Base-by-base conservation (phyloP, 225 moss, liverwort and hornwort genomes). In the Rhytidiadelphus loreus region DNA sequence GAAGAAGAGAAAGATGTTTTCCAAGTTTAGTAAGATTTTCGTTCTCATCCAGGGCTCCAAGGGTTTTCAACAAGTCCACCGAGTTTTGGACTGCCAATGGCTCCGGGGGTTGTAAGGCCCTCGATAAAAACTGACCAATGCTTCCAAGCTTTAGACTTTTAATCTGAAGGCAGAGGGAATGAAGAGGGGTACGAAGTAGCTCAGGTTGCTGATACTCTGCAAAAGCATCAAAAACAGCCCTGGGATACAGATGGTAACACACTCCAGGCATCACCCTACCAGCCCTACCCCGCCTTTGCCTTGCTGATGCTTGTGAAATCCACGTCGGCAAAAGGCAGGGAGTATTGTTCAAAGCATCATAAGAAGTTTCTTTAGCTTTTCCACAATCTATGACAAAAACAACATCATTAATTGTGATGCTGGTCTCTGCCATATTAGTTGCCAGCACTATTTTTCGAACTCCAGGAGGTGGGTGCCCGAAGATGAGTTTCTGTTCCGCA, bases 371-470 rank as follows among this genome's bases (percentile, higher is more conserved):
- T 86, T 99, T 99, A 53, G 97, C 97, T 91, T 99, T 99, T 74
- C 99, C 99, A 90, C 96, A 95, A 88, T 99, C 99, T 87, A 99
- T 83, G 80, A 99, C 99, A 79, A 95, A 99, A 81, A 99, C 99
- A 43, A 96, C 96, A 86, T 99, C 99, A 64, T 96, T 95, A 46
- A 99, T 97, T 24, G 99, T 99, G 81, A 99, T 99, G 88, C 99
- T 99, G 55, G 99, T 99, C 92, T 99, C 99, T 71, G 99, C 99
- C 99, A 99, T 99, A 88, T 99, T 99, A 43, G 99, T 99, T 87
- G 99, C 97, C 88, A 99, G 90, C 44, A 99, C 99, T 86, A 99
- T 96, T 93, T 99, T 99, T 57, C 99, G 95, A 33, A 97, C 90
- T 75, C 97, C 97, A 69, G 92, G 86, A 86, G 96, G 96, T n/a